phyloP scores from a whole-genome alignment of 495 filamentous ascomycete species.

The Talaromyces proteolyticus region DNA sequence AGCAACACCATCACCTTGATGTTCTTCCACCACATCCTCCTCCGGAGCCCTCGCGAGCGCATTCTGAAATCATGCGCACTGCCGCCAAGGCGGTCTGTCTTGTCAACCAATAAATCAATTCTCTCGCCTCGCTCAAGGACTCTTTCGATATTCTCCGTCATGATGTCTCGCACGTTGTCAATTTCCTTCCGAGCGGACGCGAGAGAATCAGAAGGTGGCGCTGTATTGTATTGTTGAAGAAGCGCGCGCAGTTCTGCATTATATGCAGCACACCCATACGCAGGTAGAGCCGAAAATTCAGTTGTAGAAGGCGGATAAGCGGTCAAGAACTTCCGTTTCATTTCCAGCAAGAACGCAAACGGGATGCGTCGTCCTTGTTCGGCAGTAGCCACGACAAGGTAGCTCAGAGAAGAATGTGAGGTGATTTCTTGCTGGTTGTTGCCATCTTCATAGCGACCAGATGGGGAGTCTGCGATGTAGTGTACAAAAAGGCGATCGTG shows the following conservation, averaged over 20 bases:
- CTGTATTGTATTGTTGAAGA: slow-evolving; percentile 81
- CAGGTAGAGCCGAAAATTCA: slow-evolving; percentile 71
- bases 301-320: slow-evolving; percentile 62
- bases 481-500: slow-evolving; percentile 89
- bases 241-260: slow-evolving; percentile 70
- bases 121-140: slow-evolving; percentile 91
- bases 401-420: slow-evolving; percentile 75
- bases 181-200: slow-evolving; percentile 80
- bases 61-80: slow-evolving; percentile 85
- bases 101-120: slow-evolving; percentile 93
- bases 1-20: slow-evolving; percentile 86
- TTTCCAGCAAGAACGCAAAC: slow-evolving; percentile 89
- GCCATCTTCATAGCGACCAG: slow-evolving; percentile 38
- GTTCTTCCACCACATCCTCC: slow-evolving; percentile 99
- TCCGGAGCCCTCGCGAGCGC: slow-evolving; percentile 74
- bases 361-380: slow-evolving; percentile 79
- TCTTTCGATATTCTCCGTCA: slow-evolving; percentile 98
- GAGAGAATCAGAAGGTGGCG: slow-evolving; percentile 77
- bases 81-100: slow-evolving; percentile 86
- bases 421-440: slow-evolving; percentile 25
- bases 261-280: slow-evolving; percentile 87
- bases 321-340: slow-evolving; percentile 79
- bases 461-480: slow-evolving; percentile 84
- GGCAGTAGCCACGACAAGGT: slow-evolving; percentile 72
- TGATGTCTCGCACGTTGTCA: slow-evolving; percentile 88